phyloP scores from a whole-genome alignment of 176 grass and related monocot species.

The Zoysia pacifica region DNA sequence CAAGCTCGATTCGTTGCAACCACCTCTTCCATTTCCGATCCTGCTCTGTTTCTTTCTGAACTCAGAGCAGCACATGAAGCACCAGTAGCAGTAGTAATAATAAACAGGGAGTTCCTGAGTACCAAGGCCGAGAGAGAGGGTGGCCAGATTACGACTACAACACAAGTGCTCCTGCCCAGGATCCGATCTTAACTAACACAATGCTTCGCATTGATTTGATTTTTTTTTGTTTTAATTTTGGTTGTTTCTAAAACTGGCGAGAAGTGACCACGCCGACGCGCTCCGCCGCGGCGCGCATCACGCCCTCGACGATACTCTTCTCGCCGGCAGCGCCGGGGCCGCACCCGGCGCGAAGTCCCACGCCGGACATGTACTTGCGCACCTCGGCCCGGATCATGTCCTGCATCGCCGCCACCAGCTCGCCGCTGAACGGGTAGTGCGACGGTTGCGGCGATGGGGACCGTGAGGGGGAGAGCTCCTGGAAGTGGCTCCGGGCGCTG shows the following conservation, averaged over 20 bases:
- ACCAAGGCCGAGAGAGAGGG: neutral
- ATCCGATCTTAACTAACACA: slow-evolving; percentile 38
- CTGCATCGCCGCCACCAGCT: slow-evolving; percentile 59
- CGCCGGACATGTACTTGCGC: slow-evolving; percentile 74
- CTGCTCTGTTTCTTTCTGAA: slow-evolving; percentile 38
- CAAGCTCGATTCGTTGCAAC: slow-evolving; percentile 1
- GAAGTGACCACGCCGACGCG: slow-evolving; percentile 28
- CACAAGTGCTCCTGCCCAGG: slow-evolving; percentile 10
- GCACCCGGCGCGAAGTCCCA: slow-evolving; percentile 49
- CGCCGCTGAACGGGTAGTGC: slow-evolving; percentile 45
- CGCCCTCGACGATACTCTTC: slow-evolving; percentile 46
- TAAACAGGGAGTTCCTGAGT: neutral
- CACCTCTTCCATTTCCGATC: slow-evolving; percentile 9
- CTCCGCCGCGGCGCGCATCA: slow-evolving; percentile 60
- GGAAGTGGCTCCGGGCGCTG: slow-evolving; percentile 53
- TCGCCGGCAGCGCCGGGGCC: slow-evolving; percentile 41
- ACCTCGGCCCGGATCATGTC: slow-evolving; percentile 92
- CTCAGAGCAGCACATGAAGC: slow-evolving; percentile 27
- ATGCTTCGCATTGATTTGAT: slow-evolving; percentile 38
- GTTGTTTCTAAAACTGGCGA: neutral
- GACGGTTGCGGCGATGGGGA: slow-evolving; percentile 18
- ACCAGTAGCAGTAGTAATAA: neutral
- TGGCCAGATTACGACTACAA: neutral
- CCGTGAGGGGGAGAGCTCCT: slow-evolving; percentile 45
- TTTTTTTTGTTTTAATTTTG: neutral